phyloP scores from a whole-genome alignment of 345 rosid genomes.

The Chamaenerion angustifolium region DNA sequence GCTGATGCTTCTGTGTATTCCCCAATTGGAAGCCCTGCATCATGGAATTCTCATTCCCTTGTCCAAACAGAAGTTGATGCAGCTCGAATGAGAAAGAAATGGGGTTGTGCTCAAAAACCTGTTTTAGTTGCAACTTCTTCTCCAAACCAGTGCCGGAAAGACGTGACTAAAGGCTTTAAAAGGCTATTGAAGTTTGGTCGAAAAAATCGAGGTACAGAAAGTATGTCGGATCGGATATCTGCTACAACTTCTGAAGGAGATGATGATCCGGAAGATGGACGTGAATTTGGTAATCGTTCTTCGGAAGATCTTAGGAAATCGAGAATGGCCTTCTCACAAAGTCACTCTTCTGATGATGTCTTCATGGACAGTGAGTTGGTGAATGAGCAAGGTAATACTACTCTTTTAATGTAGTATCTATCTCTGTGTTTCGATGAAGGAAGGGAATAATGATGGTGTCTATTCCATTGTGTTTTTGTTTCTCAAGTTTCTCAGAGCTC shows the following conservation, averaged over 20 bases:
- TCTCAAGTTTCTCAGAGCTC: conserved; percentile 36
- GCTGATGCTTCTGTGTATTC: conserved; percentile 74
- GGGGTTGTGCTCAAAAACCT: conserved; percentile 95
- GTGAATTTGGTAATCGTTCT: conserved; percentile 63
- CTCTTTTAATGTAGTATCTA: too few species aligned
- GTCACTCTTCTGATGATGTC: conserved; percentile 62
- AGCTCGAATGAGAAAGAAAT: conserved; percentile 88
- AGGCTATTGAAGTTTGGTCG: conserved; percentile 85
- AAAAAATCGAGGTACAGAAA: conserved; percentile 69
- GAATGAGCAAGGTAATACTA: conserved; percentile 84
- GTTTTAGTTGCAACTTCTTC: conserved; percentile 48
- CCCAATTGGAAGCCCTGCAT: conserved; percentile 84
- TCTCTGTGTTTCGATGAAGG: too few species aligned
- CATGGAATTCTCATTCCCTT: conserved; percentile 69
- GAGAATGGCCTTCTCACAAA: conserved; percentile 71
- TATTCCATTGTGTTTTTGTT: conserved; percentile 27
- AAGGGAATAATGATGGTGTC: neutral
- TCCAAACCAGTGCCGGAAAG: conserved; percentile 57
- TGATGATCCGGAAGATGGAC: conserved; percentile 89
- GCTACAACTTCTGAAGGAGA: conserved; percentile 98
- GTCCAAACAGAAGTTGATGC: conserved; percentile 62
- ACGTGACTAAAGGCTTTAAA: conserved; percentile 84
- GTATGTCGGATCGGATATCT: conserved; percentile 82
- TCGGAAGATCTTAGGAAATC: conserved; percentile 96
- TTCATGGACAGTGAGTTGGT: conserved; percentile 62